Evolutionary conservation across 2,329 filamentous ascomycete species (phyloP).

Genomic region (Cyanodermella asteris): DNA sequence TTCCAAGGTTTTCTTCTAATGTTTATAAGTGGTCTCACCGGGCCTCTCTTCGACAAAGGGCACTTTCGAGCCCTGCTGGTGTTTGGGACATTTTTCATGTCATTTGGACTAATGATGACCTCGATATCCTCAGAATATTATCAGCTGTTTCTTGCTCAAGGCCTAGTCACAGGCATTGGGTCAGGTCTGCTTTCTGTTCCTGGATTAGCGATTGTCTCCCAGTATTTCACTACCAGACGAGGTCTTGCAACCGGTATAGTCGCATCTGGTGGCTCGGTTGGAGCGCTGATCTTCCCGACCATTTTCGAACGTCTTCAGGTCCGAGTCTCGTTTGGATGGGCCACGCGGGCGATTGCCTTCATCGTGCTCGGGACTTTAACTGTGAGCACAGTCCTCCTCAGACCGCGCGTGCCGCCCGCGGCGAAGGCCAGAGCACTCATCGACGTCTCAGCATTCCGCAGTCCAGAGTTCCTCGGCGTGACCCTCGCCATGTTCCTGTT

Average conservation of each 20-base stretch:
- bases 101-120: conserved; percentile 43
- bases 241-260: conserved; percentile 2
- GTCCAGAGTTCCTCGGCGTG: conserved; percentile 13
- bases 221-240: conserved; percentile 2
- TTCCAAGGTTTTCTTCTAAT: conserved; percentile 22
- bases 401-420: conserved; percentile 19
- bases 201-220: conserved; percentile 1
- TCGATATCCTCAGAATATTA: conserved; percentile 33
- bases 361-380: conserved; percentile 27
- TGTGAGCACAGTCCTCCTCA: conserved; percentile 19
- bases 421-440: conserved; percentile 23
- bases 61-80: conserved; percentile 19
- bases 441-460: conserved; percentile 20
- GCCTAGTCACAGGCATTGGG: conserved; percentile 8
- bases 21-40: conserved; percentile 16
- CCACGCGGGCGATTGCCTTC: conserved; percentile 42
- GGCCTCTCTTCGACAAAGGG: conserved; percentile 17
- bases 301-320: conserved; percentile 18
- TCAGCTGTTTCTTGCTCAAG: conserved; percentile 23
- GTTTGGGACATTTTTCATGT: conserved; percentile 30
- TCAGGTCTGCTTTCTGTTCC: neutral
- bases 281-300: conserved; percentile 3
- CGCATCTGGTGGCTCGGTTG: conserved; percentile 2
- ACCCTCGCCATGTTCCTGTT: conserved; percentile 28
- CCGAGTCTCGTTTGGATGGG: conserved; percentile 39